These are phyloP conservation scores for Nakataea oryzae DNA, from an alignment of 2,329 filamentous ascomycete species.

Conservation along the genomic window DNA sequence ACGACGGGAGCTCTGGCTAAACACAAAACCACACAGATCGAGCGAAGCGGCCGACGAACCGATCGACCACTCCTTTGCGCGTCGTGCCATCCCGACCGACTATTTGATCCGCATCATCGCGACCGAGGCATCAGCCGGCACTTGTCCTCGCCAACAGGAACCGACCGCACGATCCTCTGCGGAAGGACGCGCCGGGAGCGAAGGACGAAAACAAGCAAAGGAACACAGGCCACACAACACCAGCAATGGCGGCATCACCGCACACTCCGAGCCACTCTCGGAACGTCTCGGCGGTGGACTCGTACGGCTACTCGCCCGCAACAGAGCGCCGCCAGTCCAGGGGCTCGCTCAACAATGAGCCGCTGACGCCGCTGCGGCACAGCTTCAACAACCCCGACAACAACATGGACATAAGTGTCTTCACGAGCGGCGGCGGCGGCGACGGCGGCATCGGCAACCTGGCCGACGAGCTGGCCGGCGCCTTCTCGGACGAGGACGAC, in stretches of 20 bases:
- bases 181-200: too few species aligned
- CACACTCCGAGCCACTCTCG: constrained; percentile 50
- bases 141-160: too few species aligned
- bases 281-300: constrained; percentile 24
- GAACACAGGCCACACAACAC: too few species aligned
- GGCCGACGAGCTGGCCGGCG: constrained; percentile 71
- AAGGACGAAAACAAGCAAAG: too few species aligned
- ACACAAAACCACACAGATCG: too few species aligned
- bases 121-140: too few species aligned
- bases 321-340: constrained; percentile 37
- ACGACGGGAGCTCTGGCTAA: too few species aligned
- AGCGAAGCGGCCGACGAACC: too few species aligned
- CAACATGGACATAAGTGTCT: constrained; percentile 26
- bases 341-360: constrained; percentile 32
- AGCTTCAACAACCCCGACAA: constrained; percentile 35
- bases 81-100: too few species aligned
- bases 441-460: constrained; percentile 62
- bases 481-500: constrained; percentile 53
- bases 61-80: too few species aligned
- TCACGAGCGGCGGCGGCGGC: constrained; percentile 26
- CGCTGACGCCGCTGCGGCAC: constrained; percentile 34
- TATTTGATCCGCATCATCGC: too few species aligned
- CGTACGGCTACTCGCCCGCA: constrained; percentile 26
- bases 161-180: too few species aligned
- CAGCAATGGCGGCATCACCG: constrained; percentile 34